These are phyloP conservation scores for Penicillium sp. DNA, from an alignment of 2,329 filamentous ascomycete species.

Conservation along the genomic window DNA sequence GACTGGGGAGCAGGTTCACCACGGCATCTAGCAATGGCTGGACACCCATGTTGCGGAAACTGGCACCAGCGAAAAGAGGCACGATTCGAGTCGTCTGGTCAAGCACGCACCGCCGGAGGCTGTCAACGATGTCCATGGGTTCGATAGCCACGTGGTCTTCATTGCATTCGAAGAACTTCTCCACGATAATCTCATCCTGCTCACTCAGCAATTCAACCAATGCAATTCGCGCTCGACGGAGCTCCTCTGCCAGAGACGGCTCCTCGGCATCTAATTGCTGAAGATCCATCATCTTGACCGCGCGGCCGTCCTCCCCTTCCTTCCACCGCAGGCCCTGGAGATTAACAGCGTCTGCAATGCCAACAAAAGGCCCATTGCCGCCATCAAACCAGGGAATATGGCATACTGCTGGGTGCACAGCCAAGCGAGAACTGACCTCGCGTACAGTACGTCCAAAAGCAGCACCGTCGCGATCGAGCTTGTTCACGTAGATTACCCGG, in stretches of 20 bases:
- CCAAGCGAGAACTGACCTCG: slow-evolving; percentile 74
- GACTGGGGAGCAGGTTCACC: slow-evolving; percentile 79
- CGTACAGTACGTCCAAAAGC: slow-evolving; percentile 78
- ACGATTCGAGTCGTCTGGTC: slow-evolving; percentile 65
- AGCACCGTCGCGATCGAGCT: slow-evolving; percentile 77
- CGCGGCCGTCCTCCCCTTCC: slow-evolving; percentile 60
- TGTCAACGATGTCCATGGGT: slow-evolving; percentile 62
- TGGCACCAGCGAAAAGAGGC: slow-evolving; percentile 85
- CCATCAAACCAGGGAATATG: slow-evolving; percentile 91
- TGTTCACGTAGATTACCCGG: slow-evolving; percentile 75
- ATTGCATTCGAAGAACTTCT: slow-evolving; percentile 73
- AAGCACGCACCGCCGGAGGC: slow-evolving; percentile 68
- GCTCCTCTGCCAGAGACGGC: slow-evolving; percentile 55
- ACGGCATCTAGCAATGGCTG: slow-evolving; percentile 87
- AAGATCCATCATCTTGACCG: slow-evolving; percentile 54
- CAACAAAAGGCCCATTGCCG: slow-evolving; percentile 68
- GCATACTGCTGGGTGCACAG: slow-evolving; percentile 83
- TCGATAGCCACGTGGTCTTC: slow-evolving; percentile 67
- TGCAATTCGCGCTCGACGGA: slow-evolving; percentile 69
- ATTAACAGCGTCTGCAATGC: slow-evolving; percentile 78
- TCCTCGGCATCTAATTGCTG: slow-evolving; percentile 51
- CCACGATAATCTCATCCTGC: slow-evolving; percentile 79
- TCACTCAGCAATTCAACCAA: slow-evolving; percentile 83
- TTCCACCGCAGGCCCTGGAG: slow-evolving; percentile 71
- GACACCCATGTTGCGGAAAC: slow-evolving; percentile 89